Percentiles rank a stretch among this genome's conserved stretches.
Evolutionary conservation across 495 filamentous ascomycete species (phyloP).

Genomic region (Neurospora sp.): DNA sequence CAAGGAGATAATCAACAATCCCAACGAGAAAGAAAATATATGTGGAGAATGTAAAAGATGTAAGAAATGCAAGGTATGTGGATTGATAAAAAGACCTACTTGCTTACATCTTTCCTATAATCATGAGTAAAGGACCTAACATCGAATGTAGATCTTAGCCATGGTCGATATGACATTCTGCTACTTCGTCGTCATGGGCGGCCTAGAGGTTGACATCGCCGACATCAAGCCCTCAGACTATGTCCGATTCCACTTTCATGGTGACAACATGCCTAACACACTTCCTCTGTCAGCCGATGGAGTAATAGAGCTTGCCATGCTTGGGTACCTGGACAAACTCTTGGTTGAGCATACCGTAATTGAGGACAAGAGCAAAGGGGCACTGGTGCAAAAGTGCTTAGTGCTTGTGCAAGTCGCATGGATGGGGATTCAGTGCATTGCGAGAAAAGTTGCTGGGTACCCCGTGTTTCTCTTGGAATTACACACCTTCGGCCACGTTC

Average conservation of each 20-base stretch:
- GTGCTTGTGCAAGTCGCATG: neutral
- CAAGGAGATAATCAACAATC: neutral
- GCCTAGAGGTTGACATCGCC: neutral
- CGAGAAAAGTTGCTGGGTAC: neutral
- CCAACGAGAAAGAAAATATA: neutral
- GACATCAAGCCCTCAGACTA: neutral
- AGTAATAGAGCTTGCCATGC: neutral
- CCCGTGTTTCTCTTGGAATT: neutral
- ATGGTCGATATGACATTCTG: neutral
- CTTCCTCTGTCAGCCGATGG: neutral
- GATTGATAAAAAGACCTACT: neutral
- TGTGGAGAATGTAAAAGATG: accelerated
- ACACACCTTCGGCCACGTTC: neutral
- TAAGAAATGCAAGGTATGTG: neutral
- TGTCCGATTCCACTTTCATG: neutral
- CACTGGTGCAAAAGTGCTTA: neutral
- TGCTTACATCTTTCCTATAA: too few relatives aligned
- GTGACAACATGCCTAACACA: neutral
- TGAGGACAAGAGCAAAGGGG: neutral
- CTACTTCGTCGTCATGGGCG: neutral
- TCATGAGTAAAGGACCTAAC: too few relatives aligned
- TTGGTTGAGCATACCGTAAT: neutral
- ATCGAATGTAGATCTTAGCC: too few relatives aligned
- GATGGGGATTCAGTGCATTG: neutral
- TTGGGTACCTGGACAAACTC: neutral